Percentiles rank a stretch among this genome's conserved stretches.
These are phyloP conservation scores for Aristolochia contorta DNA, from an alignment of 164 flowering plant species.

Conservation along the genomic window DNA sequence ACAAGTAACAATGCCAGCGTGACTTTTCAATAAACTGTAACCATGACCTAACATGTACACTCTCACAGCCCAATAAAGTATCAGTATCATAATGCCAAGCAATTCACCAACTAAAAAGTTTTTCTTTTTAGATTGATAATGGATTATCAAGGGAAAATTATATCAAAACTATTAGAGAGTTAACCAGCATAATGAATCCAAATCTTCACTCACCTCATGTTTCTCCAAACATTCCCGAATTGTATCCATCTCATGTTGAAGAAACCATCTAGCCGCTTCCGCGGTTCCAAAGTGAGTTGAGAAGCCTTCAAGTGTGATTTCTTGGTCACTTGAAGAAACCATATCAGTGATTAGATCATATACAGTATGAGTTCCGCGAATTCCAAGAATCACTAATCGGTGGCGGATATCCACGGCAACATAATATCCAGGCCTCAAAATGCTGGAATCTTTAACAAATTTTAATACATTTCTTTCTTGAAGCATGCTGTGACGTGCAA, in stretches of 20 bases:
- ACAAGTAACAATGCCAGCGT: no score
- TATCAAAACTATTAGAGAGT: no score
- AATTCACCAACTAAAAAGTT: no score
- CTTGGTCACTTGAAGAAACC: conserved; percentile 65
- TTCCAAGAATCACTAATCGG: conserved; percentile 74
- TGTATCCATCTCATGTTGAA: conserved; percentile 62
- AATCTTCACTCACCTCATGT: conserved; percentile 43
- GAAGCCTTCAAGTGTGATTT: conserved; percentile 74
- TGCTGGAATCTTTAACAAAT: conserved; percentile 59
- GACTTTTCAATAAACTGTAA: no score
- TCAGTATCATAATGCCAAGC: no score
- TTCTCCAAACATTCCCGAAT: conserved; percentile 63
- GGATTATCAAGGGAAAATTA: no score
- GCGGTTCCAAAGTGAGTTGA: conserved; percentile 91
- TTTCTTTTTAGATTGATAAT: no score
- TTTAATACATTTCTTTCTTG: conserved; percentile 66
- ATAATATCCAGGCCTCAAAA: conserved; percentile 95
- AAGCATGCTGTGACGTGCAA: conserved; percentile 79
- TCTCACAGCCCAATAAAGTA: no score
- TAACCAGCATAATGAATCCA: not conserved
- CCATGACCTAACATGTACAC: no score
- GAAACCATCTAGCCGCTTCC: conserved; percentile 97
- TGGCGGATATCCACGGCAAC: conserved; percentile 66
- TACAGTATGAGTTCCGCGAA: conserved; percentile 87
- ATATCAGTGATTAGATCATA: conserved; percentile 85